These are phyloP conservation scores for Ophiostoma piceae DNA, from an alignment of 2,329 filamentous ascomycete genomes.

Conservation along the genomic window DNA sequence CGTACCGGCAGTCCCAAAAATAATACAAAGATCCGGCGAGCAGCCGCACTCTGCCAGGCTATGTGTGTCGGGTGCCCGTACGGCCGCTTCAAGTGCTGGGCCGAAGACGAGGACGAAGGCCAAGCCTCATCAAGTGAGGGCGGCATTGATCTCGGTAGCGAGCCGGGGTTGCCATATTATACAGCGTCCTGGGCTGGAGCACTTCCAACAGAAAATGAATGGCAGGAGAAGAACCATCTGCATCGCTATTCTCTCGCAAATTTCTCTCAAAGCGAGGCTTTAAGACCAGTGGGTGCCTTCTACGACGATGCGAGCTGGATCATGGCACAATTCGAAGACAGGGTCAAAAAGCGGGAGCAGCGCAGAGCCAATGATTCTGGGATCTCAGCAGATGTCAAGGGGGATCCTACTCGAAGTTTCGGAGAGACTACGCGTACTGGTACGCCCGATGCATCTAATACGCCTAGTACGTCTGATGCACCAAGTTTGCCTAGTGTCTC, in stretches of 20 bases:
- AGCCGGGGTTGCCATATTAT: too few species aligned
- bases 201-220: too few species aligned
- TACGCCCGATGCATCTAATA: not conserved
- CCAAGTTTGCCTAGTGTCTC: too few species aligned
- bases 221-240: too few species aligned
- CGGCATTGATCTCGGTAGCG: too few species aligned
- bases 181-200: too few species aligned
- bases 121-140: not conserved
- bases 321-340: not conserved
- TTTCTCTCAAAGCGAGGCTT: too few species aligned
- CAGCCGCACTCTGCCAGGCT: not conserved
- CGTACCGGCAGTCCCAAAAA: not conserved
- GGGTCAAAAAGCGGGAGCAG: not conserved
- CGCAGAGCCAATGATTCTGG: not conserved
- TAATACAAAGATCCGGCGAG: not conserved
- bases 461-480: too few species aligned
- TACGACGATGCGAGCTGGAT: not conserved
- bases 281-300: too few species aligned
- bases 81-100: not conserved
- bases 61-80: not conserved
- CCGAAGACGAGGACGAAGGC: not conserved
- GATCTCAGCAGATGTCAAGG: not conserved
- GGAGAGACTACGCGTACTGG: not conserved
- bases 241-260: too few species aligned
- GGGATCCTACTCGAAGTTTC: not conserved